phyloP scores from a whole-genome alignment of 1,284 basidiomycete genomes.

The Xanthoconium separans region DNA sequence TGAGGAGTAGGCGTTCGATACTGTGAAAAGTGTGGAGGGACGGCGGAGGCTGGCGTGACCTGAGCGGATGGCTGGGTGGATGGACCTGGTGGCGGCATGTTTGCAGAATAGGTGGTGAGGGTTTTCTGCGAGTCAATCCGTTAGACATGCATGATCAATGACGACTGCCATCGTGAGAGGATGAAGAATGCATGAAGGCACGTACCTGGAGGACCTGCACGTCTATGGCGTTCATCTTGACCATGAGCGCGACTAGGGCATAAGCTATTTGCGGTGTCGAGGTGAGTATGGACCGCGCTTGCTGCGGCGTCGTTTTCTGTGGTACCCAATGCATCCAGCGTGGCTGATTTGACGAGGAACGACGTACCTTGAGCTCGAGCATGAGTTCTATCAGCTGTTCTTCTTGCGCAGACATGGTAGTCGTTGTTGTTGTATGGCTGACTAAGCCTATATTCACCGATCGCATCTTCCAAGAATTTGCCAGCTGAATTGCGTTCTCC shows the following conservation, averaged over 20 bases:
- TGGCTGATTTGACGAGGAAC: no score
- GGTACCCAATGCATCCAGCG: background rate
- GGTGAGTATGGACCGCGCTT: slow-evolving; percentile 65
- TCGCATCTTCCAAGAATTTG: no score
- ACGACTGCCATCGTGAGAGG: background rate
- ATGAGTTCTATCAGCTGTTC: slow-evolving; percentile 69
- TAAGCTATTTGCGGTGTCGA: slow-evolving; percentile 73
- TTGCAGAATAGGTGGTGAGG: slow-evolving; percentile 32
- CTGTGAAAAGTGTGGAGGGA: slow-evolving; percentile 48
- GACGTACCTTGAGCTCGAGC: slow-evolving; percentile 58
- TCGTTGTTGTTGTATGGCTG: background rate
- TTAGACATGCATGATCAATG: slow-evolving; percentile 1
- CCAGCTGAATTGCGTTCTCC: background rate
- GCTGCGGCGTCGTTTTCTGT: slow-evolving; percentile 71
- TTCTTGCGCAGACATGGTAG: slow-evolving; percentile 36
- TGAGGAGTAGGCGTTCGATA: slow-evolving; percentile 47
- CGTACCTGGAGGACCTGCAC: slow-evolving; percentile 69
- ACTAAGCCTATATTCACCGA: background rate
- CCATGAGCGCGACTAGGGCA: slow-evolving; percentile 72
- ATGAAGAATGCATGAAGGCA: background rate
- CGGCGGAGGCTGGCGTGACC: slow-evolving; percentile 31
- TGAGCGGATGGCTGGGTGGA: slow-evolving; percentile 26
- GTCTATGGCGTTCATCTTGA: slow-evolving; percentile 69
- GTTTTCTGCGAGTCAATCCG: slow-evolving; percentile 33
- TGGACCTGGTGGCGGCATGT: slow-evolving; percentile 28